phyloP scores from a whole-genome alignment of 257 asterid species.

The Lavandula angustifolia region DNA sequence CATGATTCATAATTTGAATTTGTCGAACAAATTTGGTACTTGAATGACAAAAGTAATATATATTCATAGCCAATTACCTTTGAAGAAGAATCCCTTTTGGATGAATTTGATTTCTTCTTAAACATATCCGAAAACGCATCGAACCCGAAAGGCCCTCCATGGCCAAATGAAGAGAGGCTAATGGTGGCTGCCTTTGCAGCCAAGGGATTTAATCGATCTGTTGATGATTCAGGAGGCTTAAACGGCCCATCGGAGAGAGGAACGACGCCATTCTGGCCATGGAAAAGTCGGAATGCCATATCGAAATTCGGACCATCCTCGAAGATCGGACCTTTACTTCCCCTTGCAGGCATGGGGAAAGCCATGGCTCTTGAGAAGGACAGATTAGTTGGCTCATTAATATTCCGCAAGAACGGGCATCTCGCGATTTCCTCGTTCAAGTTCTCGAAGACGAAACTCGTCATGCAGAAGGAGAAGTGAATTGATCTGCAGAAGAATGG shows the following conservation, averaged over 20 bases:
- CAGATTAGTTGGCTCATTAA: conserved; percentile 81
- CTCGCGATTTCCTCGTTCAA: conserved; percentile 53
- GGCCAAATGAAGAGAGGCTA: conserved; percentile 86
- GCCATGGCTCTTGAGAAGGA: conserved; percentile 70
- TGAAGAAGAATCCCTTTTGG: conserved; percentile 64
- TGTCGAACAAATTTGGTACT: not conserved
- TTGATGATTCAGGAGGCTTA: conserved; percentile 47
- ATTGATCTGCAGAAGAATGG: conserved; percentile 47
- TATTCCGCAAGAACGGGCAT: conserved; percentile 93
- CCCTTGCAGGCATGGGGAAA: conserved; percentile 62
- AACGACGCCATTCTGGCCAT: conserved; percentile 94
- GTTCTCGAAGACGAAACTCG: conserved; percentile 60
- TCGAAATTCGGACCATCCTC: conserved; percentile 96
- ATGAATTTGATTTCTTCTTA: conserved; percentile 65
- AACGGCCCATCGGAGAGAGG: conserved; percentile 73
- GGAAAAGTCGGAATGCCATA: conserved; percentile 83
- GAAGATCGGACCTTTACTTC: conserved; percentile 82
- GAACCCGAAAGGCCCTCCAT: conserved; percentile 84
- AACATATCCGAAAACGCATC: conserved; percentile 69
- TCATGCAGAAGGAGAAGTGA: conserved; percentile 40
- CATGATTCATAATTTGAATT: not conserved
- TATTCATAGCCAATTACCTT: conserved; percentile 44
- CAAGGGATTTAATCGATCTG: conserved; percentile 78
- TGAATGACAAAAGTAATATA: too few species aligned
- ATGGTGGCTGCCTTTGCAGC: conserved; percentile 94